Evolutionary conservation across 257 asterid species (phyloP).

Genomic region (Knoxia roxburghii): DNA sequence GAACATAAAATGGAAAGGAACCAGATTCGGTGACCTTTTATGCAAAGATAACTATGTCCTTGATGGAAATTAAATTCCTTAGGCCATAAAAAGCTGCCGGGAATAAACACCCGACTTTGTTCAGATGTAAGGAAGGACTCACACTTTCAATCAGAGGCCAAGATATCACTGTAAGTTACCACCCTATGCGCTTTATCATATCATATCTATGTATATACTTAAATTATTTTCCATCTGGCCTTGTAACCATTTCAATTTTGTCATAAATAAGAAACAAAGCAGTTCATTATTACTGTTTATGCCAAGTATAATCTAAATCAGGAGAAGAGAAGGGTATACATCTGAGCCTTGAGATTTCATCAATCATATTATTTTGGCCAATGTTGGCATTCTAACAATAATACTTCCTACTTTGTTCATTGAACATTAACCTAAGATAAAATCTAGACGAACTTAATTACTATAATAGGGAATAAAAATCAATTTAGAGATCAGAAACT

Average conservation of each 20-base stretch:
- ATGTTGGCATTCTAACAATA: neutral
- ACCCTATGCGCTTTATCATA: neutral
- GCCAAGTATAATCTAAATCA: neutral
- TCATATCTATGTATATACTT: too few relatives aligned
- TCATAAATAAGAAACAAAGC: neutral
- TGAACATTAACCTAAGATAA: too few relatives aligned
- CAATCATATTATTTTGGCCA: neutral
- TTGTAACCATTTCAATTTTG: neutral
- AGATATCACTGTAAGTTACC: neutral
- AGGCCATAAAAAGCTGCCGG: neutral
- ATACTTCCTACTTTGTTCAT: neutral
- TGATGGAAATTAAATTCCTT: neutral
- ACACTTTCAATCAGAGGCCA: neutral
- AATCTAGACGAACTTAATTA: neutral
- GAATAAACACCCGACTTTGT: neutral
- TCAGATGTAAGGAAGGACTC: neutral
- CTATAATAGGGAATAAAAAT: neutral
- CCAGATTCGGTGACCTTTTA: neutral
- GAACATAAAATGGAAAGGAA: neutral
- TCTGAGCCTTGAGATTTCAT: neutral
- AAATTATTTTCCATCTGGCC: neutral
- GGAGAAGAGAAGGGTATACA: neutral
- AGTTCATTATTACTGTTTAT: neutral
- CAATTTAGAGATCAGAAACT: neutral
- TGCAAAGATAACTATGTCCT: neutral